These are phyloP conservation scores for Boletus pseudopeckii DNA, from an alignment of 768 basidiomycete genomes.

Conservation along the genomic window DNA sequence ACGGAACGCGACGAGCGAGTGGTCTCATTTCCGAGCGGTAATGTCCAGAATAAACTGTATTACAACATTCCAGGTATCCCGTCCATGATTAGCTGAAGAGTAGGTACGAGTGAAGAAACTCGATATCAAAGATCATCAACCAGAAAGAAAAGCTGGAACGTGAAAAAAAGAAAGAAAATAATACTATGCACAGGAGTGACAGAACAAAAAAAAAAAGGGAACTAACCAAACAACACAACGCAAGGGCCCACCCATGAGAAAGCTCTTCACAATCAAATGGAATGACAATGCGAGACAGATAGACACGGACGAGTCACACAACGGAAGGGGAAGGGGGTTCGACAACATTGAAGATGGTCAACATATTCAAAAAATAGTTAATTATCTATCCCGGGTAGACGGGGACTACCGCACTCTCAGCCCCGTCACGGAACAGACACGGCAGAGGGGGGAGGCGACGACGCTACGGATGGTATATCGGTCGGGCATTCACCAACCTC, in stretches of 20 bases:
- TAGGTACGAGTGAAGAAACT: conserved; percentile 24
- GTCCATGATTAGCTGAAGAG: conserved; percentile 22
- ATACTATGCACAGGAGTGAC: conserved; percentile 22
- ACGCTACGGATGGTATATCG: conserved; percentile 27
- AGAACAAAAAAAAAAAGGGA: neutral
- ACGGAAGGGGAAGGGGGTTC: neutral
- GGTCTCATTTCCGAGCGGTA: conserved; percentile 13
- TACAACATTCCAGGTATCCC: conserved; percentile 38
- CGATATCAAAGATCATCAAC: conserved; percentile 14
- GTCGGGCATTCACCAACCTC: conserved; percentile 18
- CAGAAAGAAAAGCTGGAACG: neutral
- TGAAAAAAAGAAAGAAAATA: neutral
- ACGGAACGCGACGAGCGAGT: neutral
- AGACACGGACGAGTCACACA: conserved; percentile 12
- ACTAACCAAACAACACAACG: conserved; percentile 19
- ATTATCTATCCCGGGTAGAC: conserved; percentile 24
- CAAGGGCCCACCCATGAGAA: conserved; percentile 19
- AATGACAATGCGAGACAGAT: conserved; percentile 8
- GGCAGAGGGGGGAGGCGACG: conserved; percentile 31
- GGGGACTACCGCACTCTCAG: conserved; percentile 1
- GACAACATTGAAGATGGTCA: conserved; percentile 32
- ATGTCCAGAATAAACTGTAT: conserved; percentile 33
- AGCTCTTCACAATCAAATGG: conserved; percentile 5
- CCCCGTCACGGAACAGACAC: conserved; percentile 26
- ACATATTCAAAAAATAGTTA: conserved; percentile 33